phyloP scores from a whole-genome alignment of 140 eudicot genomes.

The Senecio squalidus region DNA sequence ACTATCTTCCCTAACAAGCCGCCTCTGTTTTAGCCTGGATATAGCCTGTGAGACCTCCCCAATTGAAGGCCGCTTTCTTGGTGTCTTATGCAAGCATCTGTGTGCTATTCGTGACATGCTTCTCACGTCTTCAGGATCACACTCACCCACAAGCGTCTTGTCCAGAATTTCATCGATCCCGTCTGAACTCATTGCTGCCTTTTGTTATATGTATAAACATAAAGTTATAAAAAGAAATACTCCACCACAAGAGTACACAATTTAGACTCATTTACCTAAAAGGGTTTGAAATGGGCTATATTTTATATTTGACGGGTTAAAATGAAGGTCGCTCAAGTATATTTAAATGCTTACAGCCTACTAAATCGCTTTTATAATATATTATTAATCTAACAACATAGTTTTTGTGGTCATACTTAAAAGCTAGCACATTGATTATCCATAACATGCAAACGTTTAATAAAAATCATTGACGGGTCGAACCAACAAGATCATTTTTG shows the following conservation, averaged over 20 bases:
- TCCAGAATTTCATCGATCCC: conserved; percentile 94
- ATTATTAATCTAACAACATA: background rate
- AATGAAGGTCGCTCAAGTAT: background rate
- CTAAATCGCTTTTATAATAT: background rate
- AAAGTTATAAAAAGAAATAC: background rate
- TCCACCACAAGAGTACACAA: background rate
- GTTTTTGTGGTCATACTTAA: background rate
- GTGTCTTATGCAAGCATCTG: conserved; percentile 71
- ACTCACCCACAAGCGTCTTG: conserved; percentile 51
- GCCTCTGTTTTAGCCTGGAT: conserved; percentile 50
- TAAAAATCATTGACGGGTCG: background rate
- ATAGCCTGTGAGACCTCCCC: conserved; percentile 77
- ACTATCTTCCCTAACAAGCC: conserved; percentile 52
- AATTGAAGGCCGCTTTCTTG: conserved; percentile 80
- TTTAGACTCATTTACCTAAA: background rate
- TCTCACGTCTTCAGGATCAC: conserved; percentile 66
- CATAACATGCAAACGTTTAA: background rate
- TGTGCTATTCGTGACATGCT: conserved; percentile 68
- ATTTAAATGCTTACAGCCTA: conserved; percentile 4
- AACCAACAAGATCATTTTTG: no score
- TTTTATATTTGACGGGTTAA: background rate
- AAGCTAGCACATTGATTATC: background rate
- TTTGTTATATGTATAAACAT: background rate
- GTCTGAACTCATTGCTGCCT: conserved; percentile 95
- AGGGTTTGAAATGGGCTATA: background rate